phyloP scores from a whole-genome alignment of 2,329 filamentous ascomycete genomes.

The Cordyceps fumosorosea region DNA sequence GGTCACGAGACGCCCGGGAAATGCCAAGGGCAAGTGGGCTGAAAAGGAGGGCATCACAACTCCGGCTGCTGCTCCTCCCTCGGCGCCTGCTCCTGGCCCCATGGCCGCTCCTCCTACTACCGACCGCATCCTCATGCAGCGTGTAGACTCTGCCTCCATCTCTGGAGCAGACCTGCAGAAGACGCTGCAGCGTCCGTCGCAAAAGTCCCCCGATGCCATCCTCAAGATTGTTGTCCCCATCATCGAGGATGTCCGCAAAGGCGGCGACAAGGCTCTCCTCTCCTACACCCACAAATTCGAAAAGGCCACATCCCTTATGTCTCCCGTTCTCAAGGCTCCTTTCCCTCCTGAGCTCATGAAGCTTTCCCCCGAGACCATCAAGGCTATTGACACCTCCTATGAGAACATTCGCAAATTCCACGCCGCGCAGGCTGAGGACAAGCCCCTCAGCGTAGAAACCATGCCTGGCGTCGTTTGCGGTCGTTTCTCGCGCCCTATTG shows the following conservation, averaged over 20 bases:
- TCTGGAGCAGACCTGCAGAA: conserved; percentile 60
- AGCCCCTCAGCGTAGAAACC: conserved; percentile 80
- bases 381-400: conserved; percentile 89
- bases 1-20: conserved; percentile 85
- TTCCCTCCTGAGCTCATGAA: conserved; percentile 84
- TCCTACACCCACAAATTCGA: conserved; percentile 98
- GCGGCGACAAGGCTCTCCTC: conserved; percentile 82
- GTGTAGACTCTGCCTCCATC: conserved; percentile 63
- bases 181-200: conserved; percentile 79
- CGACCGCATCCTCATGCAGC: conserved; percentile 71
- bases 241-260: conserved; percentile 74
- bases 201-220: conserved; percentile 90
- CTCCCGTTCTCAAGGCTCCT: conserved; percentile 82
- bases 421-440: conserved; percentile 78
- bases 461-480: conserved; percentile 97
- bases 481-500: conserved; percentile 85
- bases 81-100: conserved; percentile 27
- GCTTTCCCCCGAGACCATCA: conserved; percentile 71
- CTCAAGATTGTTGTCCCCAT: conserved; percentile 88
- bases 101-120: conserved; percentile 26
- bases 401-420: conserved; percentile 96
- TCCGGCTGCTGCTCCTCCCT: conserved; percentile 28
- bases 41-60: conserved; percentile 67
- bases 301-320: conserved; percentile 84
- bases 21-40: conserved; percentile 90